These are phyloP conservation scores for Epichloe hybrida DNA, from an alignment of 2,329 filamentous ascomycete genomes.

Conservation along the genomic window DNA sequence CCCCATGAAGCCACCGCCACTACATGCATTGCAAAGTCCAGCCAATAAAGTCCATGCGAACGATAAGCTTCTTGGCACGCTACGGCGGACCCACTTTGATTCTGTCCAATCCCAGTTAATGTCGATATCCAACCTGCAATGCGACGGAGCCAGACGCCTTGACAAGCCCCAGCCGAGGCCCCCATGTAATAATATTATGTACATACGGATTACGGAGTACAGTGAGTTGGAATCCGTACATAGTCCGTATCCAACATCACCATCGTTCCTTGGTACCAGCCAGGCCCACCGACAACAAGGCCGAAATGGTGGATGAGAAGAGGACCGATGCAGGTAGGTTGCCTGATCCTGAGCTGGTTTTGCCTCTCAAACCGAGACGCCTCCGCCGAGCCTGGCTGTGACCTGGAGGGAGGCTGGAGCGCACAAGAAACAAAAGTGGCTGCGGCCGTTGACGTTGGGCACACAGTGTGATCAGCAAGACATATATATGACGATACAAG, in stretches of 20 bases:
- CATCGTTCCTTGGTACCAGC: not conserved
- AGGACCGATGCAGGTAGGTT: too few relatives aligned
- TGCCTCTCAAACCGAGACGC: too few relatives aligned
- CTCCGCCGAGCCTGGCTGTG: not conserved
- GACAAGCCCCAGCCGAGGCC: not conserved
- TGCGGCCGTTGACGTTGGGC: not conserved
- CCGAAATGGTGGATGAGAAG: not conserved
- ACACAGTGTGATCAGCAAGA: conserved; percentile 2
- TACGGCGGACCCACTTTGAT: not conserved
- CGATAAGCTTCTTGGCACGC: conserved; percentile 4
- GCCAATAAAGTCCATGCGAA: conserved; percentile 1
- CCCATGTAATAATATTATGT: not conserved
- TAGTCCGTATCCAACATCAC: not conserved
- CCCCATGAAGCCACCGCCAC: not conserved
- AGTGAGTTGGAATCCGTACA: too few relatives aligned
- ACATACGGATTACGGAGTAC: too few relatives aligned
- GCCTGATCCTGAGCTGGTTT: too few relatives aligned
- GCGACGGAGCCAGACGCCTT: not conserved
- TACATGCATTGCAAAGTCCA: not conserved
- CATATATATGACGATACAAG: not conserved
- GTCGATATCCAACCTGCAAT: not conserved
- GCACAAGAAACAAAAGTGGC: not conserved
- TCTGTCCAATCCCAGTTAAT: not conserved
- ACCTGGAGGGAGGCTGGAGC: not conserved
- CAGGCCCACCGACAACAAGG: not conserved